Conservation (phyloP, 331 rosid genomes). For the Arachis monticola region DNA sequence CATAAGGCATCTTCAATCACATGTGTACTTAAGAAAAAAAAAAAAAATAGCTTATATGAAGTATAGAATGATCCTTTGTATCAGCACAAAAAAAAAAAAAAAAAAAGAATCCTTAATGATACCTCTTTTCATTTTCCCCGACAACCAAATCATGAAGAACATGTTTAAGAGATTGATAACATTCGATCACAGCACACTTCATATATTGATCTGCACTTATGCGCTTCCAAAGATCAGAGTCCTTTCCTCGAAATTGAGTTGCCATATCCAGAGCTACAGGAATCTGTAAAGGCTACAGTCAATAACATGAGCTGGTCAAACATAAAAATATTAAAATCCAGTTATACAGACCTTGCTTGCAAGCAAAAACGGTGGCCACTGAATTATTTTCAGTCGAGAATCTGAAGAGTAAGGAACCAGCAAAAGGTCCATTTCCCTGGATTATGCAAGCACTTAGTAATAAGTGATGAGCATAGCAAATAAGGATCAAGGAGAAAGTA, state of each 20-base stretch:
- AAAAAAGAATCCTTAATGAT: constrained; percentile 13
- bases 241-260: constrained; percentile 81
- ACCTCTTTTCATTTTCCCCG: constrained; percentile 96
- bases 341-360: constrained; percentile 83
- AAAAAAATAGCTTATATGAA: background rate
- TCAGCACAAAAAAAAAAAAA: no score
- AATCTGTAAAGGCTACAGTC: constrained; percentile 66
- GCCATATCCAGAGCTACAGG: constrained; percentile 97
- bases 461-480: constrained; percentile 25
- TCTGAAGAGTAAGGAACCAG: constrained; percentile 93
- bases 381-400: constrained; percentile 85
- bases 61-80: constrained; percentile 18
- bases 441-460: constrained; percentile 42
- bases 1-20: constrained; percentile 32
- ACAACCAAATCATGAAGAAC: constrained; percentile 73
- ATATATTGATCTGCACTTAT: constrained; percentile 94
- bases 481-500: constrained; percentile 26
- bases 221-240: constrained; percentile 96
- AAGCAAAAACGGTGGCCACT: constrained; percentile 99
- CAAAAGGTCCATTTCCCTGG: constrained; percentile 98
- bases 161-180: constrained; percentile 90
- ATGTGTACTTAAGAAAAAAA: constrained; percentile 12
- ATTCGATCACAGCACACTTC: constrained; percentile 97
- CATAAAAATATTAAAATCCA: constrained; percentile 32
- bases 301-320: constrained; percentile 40